Evolutionary conservation across 2,329 filamentous ascomycete species (phyloP), one percentile per base, ranked within the genome.

Genomic region (Mariannaea elegans): DNA sequence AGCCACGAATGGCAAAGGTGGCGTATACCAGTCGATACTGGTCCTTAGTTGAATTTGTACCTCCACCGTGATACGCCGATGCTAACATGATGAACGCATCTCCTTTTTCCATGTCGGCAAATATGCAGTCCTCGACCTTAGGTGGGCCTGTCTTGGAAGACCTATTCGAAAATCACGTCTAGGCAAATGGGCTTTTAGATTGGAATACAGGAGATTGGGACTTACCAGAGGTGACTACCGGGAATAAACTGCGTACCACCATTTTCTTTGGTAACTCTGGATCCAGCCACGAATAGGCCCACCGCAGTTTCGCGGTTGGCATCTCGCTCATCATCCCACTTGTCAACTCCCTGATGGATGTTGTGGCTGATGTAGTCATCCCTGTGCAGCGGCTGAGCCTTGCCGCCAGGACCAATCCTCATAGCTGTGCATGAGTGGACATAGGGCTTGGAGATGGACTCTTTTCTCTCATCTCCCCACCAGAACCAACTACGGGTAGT

Each of bases 291-390:
- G 23, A 59, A 59, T 24, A 52, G 29, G 5, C 56, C 56, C 3
- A 59, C 48, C 8, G 56, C 56, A 10, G 48, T 52, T 27, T 59
- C 56, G 9, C 48, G 56, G 34, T 52, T 48, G 24, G 23, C 18
- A 24, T 58, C 55, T 13, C 55, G 39, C 41, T 47, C 48, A 12
- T 59, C 49, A 31, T 59, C 44, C 56, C 50, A 54, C 56, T 32
- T 1, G 4, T 41, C 24, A 7, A 59, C 19, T 16, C 42, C 31
- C 13, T 38, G 7, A 18, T 59, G 48, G 14, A 60, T 45, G 2
- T 65, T 65, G 16, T 64, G 63, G 19, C 51, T 54, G 21, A 65
- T 62, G 7, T 64, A 64, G 13, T 65, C 62, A n/a, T 65, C 63
- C 1, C 62, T 59, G 18, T 65, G 62, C n/a, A 65, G 62, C 2